A percentile compares a stretch with the other conserved stretches of the same genome.
phyloP scores from a whole-genome alignment of 106 monocot genomes.

The Acanthochlamys bracteata region DNA sequence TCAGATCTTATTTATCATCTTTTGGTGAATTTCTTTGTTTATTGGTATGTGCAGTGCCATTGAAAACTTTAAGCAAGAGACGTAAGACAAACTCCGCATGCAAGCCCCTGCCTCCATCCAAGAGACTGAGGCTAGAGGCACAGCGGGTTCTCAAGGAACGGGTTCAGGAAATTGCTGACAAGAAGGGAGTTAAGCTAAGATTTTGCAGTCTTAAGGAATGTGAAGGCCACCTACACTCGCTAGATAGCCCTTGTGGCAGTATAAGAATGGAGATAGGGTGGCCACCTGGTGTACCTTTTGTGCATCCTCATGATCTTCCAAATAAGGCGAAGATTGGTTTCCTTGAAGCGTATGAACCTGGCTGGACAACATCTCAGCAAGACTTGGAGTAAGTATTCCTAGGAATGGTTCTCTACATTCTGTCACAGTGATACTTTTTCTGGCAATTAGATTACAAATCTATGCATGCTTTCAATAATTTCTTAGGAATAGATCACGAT shows the following conservation, averaged over 20 bases:
- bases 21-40: no score
- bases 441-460: background rate
- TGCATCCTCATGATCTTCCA: constrained; percentile 94
- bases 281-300: constrained; percentile 92
- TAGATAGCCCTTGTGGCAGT: constrained; percentile 62
- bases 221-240: constrained; percentile 58
- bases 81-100: constrained; percentile 41
- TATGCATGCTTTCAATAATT: background rate
- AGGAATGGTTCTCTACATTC: constrained; percentile 14
- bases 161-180: constrained; percentile 89
- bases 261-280: constrained; percentile 82
- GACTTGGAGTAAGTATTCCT: constrained; percentile 67
- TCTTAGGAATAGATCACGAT: background rate
- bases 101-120: constrained; percentile 87
- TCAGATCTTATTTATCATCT: no score
- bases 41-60: constrained; percentile 29
- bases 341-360: constrained; percentile 95
- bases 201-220: constrained; percentile 83
- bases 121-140: constrained; percentile 82
- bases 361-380: constrained; percentile 86
- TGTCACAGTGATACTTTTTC: background rate
- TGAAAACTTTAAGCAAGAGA: constrained; percentile 54
- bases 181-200: constrained; percentile 84
- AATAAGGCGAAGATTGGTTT: constrained; percentile 88
- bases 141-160: constrained; percentile 84